Conservation (phyloP, 2,329 filamentous ascomycete genomes). For the Colletotrichum tropicicola region DNA sequence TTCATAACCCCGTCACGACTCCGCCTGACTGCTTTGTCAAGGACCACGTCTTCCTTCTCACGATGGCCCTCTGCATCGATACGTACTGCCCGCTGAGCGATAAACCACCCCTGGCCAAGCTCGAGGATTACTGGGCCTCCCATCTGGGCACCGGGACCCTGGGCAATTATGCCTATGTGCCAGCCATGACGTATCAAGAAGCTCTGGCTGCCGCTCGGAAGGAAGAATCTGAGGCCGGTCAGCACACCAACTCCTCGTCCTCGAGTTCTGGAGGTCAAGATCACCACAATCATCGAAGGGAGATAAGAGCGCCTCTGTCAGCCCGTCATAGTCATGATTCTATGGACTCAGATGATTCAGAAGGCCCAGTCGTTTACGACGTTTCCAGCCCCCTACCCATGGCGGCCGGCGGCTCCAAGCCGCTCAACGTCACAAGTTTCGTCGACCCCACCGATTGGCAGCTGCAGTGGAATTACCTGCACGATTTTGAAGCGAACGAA, state of each 20-base stretch:
- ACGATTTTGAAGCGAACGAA: constrained; percentile 59
- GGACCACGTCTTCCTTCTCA: constrained; percentile 36
- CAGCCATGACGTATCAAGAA: constrained; percentile 16
- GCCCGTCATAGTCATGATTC: constrained; percentile 33
- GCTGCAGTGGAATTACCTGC: constrained; percentile 58
- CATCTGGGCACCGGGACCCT: constrained; percentile 11
- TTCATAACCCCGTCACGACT: constrained; percentile 31
- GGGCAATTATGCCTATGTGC: constrained; percentile 24
- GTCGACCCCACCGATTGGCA: neutral
- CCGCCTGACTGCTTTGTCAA: constrained; percentile 36
- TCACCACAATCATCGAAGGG: neutral
- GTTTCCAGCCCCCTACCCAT: constrained; percentile 40
- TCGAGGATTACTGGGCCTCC: constrained; percentile 13
- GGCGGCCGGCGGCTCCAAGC: constrained; percentile 33
- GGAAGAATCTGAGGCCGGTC: constrained; percentile 31
- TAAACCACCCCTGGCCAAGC: neutral
- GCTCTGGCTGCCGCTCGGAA: constrained; percentile 24
- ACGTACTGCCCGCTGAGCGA: constrained; percentile 32
- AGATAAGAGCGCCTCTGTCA: neutral
- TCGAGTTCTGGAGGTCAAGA: neutral
- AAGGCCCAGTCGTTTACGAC: constrained; percentile 28
- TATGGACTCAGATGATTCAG: neutral
- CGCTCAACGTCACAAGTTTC: constrained; percentile 9
- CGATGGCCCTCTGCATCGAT: constrained; percentile 37
- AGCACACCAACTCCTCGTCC: constrained; percentile 2